These are phyloP conservation scores for Samsoniella hepiali DNA, from an alignment of 2,329 filamentous ascomycete genomes.

Conservation along the genomic window DNA sequence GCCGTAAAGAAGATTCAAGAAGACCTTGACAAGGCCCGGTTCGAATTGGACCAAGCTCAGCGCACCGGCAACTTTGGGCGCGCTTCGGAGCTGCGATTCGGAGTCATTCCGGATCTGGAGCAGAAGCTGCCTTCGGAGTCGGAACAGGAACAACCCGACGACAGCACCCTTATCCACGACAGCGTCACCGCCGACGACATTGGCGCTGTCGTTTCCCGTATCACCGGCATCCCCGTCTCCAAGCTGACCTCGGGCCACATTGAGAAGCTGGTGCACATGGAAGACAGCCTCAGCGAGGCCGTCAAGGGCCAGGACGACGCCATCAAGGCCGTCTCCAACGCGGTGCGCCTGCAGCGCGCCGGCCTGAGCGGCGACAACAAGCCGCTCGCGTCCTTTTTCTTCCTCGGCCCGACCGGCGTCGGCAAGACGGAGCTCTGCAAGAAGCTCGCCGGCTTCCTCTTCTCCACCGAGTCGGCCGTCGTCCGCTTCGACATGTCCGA, in stretches of 20 bases:
- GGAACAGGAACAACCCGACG: conserved; percentile 36
- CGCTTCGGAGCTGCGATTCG: conserved; percentile 88
- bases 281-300: conserved; percentile 77
- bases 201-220: conserved; percentile 81
- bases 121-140: conserved; percentile 75
- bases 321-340: conserved; percentile 83
- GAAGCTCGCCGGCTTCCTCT: conserved; percentile 88
- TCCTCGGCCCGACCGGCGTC: conserved; percentile 92
- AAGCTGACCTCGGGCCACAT: conserved; percentile 93
- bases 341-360: conserved; percentile 89
- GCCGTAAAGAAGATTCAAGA: conserved; percentile 82
- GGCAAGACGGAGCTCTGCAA: conserved; percentile 98
- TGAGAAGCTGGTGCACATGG: conserved; percentile 94
- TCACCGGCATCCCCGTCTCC: conserved; percentile 87
- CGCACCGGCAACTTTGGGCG: conserved; percentile 83
- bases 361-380: conserved; percentile 89
- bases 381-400: conserved; percentile 93
- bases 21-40: conserved; percentile 78
- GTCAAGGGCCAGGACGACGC: conserved; percentile 94
- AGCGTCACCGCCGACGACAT: conserved; percentile 96
- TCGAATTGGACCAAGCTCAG: conserved; percentile 85
- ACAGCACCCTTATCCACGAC: conserved; percentile 75
- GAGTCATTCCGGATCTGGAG: conserved; percentile 79
- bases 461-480: conserved; percentile 86
- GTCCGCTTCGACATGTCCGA: conserved; percentile 97